phyloP scores from a whole-genome alignment of 768 basidiomycete species.

The Suillus americanus region DNA sequence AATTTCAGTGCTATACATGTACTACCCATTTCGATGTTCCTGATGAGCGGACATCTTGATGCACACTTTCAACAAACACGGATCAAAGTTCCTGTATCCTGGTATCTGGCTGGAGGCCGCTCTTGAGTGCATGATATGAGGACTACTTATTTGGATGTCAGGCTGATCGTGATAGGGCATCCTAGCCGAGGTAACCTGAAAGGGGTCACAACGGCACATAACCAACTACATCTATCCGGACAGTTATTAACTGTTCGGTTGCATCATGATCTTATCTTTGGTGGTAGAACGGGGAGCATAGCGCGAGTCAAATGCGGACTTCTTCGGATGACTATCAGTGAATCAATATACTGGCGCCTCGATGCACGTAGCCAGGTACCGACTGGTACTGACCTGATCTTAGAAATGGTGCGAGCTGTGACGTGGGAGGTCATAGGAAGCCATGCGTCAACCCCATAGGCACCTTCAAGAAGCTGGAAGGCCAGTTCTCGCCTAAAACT shows the following conservation, averaged over 20 bases:
- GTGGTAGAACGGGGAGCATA: background rate
- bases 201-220: background rate
- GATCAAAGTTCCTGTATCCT: background rate
- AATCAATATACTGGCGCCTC: background rate
- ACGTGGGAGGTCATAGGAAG: background rate
- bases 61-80: background rate
- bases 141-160: background rate
- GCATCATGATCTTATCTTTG: background rate
- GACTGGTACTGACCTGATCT: background rate
- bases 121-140: background rate
- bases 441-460: background rate
- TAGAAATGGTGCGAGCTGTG: background rate
- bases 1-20: background rate
- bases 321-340: background rate
- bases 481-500: background rate
- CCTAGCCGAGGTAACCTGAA: background rate
- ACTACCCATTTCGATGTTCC: background rate
- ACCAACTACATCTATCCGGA: background rate
- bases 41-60: background rate
- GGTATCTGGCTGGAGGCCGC: background rate
- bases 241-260: background rate
- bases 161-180: background rate
- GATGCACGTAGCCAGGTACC: background rate
- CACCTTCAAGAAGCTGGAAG: background rate
- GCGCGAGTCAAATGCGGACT: background rate